Percentiles rank a stretch among this genome's conserved stretches.
phyloP scores from a whole-genome alignment of 305 asterid species.

The Fraxinus ornus region DNA sequence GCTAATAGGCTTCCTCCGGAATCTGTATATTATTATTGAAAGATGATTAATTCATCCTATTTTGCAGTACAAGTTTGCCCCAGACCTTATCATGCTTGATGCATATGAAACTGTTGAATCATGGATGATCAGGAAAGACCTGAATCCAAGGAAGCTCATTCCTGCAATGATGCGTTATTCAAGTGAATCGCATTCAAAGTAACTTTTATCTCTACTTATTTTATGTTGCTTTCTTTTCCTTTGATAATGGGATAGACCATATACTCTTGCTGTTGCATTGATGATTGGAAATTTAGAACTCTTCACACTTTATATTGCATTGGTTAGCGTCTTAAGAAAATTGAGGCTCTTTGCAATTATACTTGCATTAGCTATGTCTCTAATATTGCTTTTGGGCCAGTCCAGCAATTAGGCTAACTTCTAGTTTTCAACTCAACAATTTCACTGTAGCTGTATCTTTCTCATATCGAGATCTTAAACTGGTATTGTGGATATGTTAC shows the following conservation, averaged over 20 bases:
- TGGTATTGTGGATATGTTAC: neutral
- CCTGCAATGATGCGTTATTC: conserved; percentile 99
- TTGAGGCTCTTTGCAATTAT: conserved; percentile 6
- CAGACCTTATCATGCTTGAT: conserved; percentile 96
- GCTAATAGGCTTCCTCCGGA: conserved; percentile 6
- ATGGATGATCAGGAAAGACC: conserved; percentile 89
- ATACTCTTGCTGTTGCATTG: neutral
- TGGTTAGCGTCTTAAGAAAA: neutral
- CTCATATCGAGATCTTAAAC: conserved; percentile 12
- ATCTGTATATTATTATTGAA: conserved; percentile 24
- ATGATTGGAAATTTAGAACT: neutral
- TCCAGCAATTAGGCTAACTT: neutral
- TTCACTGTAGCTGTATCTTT: conserved; percentile 6
- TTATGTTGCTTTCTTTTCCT: conserved; percentile 17
- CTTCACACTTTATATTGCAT: neutral
- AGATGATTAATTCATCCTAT: conserved; percentile 17
- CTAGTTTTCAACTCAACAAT: conserved; percentile 16
- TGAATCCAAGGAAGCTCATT: conserved; percentile 92
- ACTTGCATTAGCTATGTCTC: conserved; percentile 6
- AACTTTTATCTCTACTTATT: conserved; percentile 34
- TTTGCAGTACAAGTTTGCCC: conserved; percentile 95
- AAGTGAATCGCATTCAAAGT: conserved; percentile 96
- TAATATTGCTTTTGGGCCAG: conserved; percentile 14
- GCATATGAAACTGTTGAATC: conserved; percentile 99
- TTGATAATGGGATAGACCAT: neutral